Evolutionary conservation across 169 alveolate genomes (phyloP).

Genomic region (Amoebophrya sp.): DNA sequence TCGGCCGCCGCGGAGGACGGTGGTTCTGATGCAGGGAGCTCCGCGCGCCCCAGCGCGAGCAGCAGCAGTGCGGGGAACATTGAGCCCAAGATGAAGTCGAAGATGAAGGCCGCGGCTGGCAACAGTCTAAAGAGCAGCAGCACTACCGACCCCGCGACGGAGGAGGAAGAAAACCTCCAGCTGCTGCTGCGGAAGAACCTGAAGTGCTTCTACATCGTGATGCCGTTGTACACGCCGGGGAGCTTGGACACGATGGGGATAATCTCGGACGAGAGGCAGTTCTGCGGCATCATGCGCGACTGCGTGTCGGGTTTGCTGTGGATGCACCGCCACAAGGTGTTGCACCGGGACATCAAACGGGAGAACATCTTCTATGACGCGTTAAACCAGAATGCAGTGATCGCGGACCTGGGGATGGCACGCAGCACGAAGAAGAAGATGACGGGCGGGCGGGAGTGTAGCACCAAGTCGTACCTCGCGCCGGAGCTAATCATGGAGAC

Average conservation of each 20-base stretch:
- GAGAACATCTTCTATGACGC: background rate
- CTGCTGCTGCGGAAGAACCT: background rate
- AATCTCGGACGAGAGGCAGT: background rate
- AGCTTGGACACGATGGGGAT: background rate
- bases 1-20: too few relatives aligned
- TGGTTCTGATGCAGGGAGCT: too few relatives aligned
- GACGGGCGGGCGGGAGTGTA: background rate
- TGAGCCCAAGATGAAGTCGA: too few relatives aligned
- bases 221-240: background rate
- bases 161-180: background rate
- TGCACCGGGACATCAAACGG: background rate
- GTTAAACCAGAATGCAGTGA: background rate
- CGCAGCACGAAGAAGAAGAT: background rate
- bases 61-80: too few relatives aligned
- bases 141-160: too few relatives aligned
- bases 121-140: too few relatives aligned
- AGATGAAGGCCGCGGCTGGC: too few relatives aligned
- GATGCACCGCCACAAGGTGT: background rate
- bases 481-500: background rate
- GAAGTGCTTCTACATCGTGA: background rate
- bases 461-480: background rate
- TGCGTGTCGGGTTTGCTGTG: background rate
- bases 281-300: background rate
- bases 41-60: too few relatives aligned
- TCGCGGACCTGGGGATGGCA: background rate